Evolutionary conservation across 768 basidiomycete species (phyloP).

Genomic region (Suillus spraguei): DNA sequence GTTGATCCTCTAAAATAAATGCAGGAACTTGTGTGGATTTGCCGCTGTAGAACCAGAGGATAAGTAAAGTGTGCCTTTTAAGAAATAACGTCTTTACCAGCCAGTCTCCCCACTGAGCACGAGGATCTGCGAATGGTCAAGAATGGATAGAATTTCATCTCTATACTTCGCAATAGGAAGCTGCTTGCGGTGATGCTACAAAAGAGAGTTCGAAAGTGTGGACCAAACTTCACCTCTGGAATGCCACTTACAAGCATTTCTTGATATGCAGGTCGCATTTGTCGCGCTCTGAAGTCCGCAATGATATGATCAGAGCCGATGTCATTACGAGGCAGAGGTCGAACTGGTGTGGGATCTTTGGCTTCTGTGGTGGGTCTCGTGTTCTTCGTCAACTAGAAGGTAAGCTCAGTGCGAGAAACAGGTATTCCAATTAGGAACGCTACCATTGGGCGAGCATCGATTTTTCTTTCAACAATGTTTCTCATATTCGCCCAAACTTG

Average conservation of each 20-base stretch:
- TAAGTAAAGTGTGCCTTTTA: constrained; percentile 28
- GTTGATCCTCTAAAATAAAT: constrained; percentile 90
- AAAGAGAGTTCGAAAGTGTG: not conserved
- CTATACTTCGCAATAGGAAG: constrained; percentile 90
- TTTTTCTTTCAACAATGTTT: constrained; percentile 63
- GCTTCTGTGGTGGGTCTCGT: constrained; percentile 23
- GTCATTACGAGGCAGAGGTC: constrained; percentile 13
- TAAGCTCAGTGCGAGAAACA: constrained; percentile 4
- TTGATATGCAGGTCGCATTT: constrained; percentile 68
- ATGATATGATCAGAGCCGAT: constrained; percentile 53
- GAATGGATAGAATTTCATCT: constrained; percentile 63
- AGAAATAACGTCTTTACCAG: constrained; percentile 53
- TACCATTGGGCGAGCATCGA: constrained; percentile 47
- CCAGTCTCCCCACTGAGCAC: constrained; percentile 87
- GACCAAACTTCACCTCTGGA: not conserved
- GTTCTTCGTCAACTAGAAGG: constrained; percentile 18
- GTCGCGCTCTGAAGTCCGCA: constrained; percentile 61
- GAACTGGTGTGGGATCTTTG: constrained; percentile 17
- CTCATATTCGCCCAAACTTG: constrained; percentile 70
- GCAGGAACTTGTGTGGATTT: constrained; percentile 97
- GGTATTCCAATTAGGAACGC: constrained; percentile 3
- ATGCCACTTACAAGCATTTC: constrained; percentile 77
- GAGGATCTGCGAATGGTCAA: constrained; percentile 79
- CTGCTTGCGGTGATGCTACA: constrained; percentile 68
- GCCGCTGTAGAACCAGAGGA: constrained; percentile 54